Evolutionary conservation across 768 basidiomycete species (phyloP).

Genomic region (Macrolepiota dolichaula): DNA sequence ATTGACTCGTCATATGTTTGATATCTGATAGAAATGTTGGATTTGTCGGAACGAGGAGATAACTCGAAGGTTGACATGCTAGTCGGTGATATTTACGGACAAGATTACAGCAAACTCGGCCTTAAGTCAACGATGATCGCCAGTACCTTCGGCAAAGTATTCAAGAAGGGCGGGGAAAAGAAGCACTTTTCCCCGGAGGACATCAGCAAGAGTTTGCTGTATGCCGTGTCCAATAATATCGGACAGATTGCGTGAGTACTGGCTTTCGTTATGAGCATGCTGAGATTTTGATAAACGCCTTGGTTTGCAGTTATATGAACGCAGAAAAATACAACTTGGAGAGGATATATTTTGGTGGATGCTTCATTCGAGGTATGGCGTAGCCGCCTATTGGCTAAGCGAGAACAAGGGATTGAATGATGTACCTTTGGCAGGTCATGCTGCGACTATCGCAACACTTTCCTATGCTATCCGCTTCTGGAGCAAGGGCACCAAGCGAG

Average conservation of each 20-base stretch:
- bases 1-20: conserved; percentile 10
- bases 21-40: conserved; percentile 79
- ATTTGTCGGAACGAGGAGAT: conserved; percentile 89
- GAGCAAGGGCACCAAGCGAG: conserved; percentile 96
- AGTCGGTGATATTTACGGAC: conserved; percentile 98
- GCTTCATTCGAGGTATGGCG: conserved; percentile 88
- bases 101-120: conserved; percentile 92
- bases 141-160: conserved; percentile 97
- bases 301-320: conserved; percentile 84
- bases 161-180: conserved; percentile 83
- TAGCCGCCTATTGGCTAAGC: conserved; percentile 7
- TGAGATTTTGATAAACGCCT: background rate
- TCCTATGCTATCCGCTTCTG: conserved; percentile 99
- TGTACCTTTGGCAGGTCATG: conserved; percentile 63
- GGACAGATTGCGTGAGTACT: conserved; percentile 95
- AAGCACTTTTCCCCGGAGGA: conserved; percentile 84
- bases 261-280: conserved; percentile 1
- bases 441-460: conserved; percentile 93
- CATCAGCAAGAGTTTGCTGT: conserved; percentile 90
- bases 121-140: conserved; percentile 98
- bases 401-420: conserved; percentile 9
- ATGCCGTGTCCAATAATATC: conserved; percentile 98
- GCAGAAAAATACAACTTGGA: conserved; percentile 97
- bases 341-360: conserved; percentile 98
- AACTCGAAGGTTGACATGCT: conserved; percentile 97